Percentiles rank a stretch among this genome's conserved stretches.
Conservation (phyloP, 1,284 basidiomycete genomes). For the Pulveroboletus sp. region DNA sequence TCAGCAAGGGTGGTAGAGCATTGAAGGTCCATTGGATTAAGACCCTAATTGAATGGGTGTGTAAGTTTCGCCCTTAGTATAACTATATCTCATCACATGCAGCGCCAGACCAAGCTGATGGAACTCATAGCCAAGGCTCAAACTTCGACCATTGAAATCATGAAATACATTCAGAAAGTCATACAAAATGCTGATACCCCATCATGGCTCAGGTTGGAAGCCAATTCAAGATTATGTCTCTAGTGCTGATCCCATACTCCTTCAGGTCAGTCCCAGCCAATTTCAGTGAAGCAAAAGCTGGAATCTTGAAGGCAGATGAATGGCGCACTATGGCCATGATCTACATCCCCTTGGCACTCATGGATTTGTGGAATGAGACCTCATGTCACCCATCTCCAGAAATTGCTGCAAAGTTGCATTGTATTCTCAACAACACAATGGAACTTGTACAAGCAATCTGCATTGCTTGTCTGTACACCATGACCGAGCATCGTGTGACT, state of each 20-base stretch:
- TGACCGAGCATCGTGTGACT: neutral
- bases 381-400: neutral
- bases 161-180: neutral
- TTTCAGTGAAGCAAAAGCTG: neutral
- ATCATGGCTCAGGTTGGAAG: too few relatives aligned
- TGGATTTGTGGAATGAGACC: too few relatives aligned
- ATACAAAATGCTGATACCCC: neutral
- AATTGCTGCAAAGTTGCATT: neutral
- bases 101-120: too few relatives aligned
- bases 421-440: slow-evolving; percentile 14
- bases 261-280: neutral
- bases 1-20: too few relatives aligned
- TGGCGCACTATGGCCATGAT: neutral
- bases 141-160: neutral
- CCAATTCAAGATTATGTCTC: too few relatives aligned
- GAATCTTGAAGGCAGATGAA: neutral
- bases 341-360: neutral
- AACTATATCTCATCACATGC: too few relatives aligned
- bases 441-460: slow-evolving; percentile 6
- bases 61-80: too few relatives aligned
- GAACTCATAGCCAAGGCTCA: too few relatives aligned
- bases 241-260: too few relatives aligned
- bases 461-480: slow-evolving; percentile 10
- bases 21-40: too few relatives aligned
- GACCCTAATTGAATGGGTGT: too few relatives aligned